These are phyloP conservation scores for Strobilomyces dryophilus DNA, from an alignment of 768 basidiomycete genomes.

Conservation along the genomic window DNA sequence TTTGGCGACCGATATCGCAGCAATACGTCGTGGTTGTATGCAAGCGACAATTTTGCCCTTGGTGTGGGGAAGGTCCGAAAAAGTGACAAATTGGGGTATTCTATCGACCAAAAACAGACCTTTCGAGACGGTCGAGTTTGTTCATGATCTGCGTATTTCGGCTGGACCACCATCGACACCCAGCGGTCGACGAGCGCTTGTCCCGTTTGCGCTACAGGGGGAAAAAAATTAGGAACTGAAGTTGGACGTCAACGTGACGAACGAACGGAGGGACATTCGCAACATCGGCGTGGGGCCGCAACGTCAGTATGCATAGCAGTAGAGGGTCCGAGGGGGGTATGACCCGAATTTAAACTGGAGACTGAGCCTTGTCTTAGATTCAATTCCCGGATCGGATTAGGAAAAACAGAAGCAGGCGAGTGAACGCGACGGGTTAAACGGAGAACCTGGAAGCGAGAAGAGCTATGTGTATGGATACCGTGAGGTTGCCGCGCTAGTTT, in stretches of 20 bases:
- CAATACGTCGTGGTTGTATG: constrained; percentile 94
- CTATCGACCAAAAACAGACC: constrained; percentile 47
- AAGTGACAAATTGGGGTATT: constrained; percentile 96
- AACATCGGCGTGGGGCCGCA: constrained; percentile 3
- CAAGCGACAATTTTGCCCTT: constrained; percentile 92
- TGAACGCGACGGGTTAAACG: neutral
- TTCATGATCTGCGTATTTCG: constrained; percentile 15
- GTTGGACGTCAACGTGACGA: neutral
- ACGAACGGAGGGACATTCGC: constrained; percentile 14
- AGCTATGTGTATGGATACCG: constrained; percentile 4
- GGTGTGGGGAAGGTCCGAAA: constrained; percentile 87
- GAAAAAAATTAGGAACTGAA: neutral
- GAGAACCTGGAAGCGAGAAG: neutral
- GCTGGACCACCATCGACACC: constrained; percentile 3
- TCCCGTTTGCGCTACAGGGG: constrained; percentile 17
- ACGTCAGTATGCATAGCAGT: neutral
- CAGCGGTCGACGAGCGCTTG: constrained; percentile 1
- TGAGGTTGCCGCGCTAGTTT: constrained; percentile 21
- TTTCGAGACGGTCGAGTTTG: constrained; percentile 21
- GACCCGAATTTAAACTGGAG: constrained; percentile 4
- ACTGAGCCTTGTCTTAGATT: constrained; percentile 14
- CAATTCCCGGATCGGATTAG: constrained; percentile 5
- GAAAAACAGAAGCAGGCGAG: neutral
- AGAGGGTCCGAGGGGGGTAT: constrained; percentile 11
- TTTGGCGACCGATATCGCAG: constrained; percentile 97